Conservation (phyloP, 768 basidiomycete genomes). For the Pleurotus eryngii region DNA sequence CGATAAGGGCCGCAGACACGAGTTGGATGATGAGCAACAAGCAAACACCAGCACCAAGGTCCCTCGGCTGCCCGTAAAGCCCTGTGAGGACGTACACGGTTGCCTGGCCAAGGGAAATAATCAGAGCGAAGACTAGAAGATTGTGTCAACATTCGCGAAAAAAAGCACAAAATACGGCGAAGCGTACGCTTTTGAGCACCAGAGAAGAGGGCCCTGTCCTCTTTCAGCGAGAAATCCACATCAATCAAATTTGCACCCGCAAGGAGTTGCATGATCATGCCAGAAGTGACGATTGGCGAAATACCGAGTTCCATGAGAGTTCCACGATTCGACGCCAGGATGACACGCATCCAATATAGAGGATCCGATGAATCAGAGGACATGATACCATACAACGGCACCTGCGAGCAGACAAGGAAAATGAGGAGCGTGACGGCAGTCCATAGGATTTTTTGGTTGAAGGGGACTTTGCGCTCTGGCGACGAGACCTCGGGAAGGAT, state of each 20-base stretch:
- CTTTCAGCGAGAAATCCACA: slow-evolving; percentile 95
- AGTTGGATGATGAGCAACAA: slow-evolving; percentile 96
- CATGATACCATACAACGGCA: slow-evolving; percentile 99
- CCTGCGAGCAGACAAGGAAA: slow-evolving; percentile 99
- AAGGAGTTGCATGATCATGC: slow-evolving; percentile 99
- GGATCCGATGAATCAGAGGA: slow-evolving; percentile 99
- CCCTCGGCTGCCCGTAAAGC: slow-evolving; percentile 90
- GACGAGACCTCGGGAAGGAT: slow-evolving; percentile 97
- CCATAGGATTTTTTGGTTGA: slow-evolving; percentile 99
- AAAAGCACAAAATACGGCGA: not conserved
- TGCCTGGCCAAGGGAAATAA: slow-evolving; percentile 94
- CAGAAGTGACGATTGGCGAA: slow-evolving; percentile 94
- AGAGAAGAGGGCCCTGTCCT: slow-evolving; percentile 92
- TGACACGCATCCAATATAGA: slow-evolving; percentile 99
- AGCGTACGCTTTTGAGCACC: slow-evolving; percentile 93
- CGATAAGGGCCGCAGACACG: slow-evolving; percentile 89
- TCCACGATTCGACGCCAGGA: slow-evolving; percentile 96
- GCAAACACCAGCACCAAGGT: slow-evolving; percentile 95
- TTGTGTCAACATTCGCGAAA: not conserved
- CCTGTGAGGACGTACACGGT: slow-evolving; percentile 97
- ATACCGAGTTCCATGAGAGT: slow-evolving; percentile 99
- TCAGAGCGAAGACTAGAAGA: slow-evolving; percentile 84
- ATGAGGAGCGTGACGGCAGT: slow-evolving; percentile 98
- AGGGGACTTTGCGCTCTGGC: slow-evolving; percentile 97
- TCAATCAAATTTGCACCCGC: slow-evolving; percentile 98